A percentile compares a stretch with the other conserved stretches of the same genome.
phyloP scores from a whole-genome alignment of 208 protist genomes.

The Trypanosomatidae sp. region DNA sequence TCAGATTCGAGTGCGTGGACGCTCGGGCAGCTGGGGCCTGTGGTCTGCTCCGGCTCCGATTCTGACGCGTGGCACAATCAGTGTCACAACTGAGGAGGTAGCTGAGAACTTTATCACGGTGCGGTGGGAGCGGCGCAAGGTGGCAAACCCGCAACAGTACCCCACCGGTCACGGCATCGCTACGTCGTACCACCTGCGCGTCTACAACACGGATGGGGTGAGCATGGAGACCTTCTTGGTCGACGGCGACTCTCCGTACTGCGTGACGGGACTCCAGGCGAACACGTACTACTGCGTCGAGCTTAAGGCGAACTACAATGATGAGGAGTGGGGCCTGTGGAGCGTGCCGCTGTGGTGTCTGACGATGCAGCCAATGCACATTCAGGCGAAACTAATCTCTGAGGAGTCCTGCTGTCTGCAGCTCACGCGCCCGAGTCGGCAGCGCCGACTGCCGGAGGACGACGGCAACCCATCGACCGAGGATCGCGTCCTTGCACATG shows the following conservation, averaged over 20 bases:
- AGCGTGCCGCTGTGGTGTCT: slow-evolving; percentile 89
- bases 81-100: slow-evolving; percentile 83
- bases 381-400: slow-evolving; percentile 87
- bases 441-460: slow-evolving; percentile 83
- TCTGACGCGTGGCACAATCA: slow-evolving; percentile 85
- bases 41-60: slow-evolving; percentile 85
- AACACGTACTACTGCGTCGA: slow-evolving; percentile 93
- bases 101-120: slow-evolving; percentile 88
- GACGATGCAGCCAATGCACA: slow-evolving; percentile 85
- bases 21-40: slow-evolving; percentile 84
- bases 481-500: slow-evolving; percentile 32
- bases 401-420: slow-evolving; percentile 87
- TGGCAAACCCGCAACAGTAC: slow-evolving; percentile 79
- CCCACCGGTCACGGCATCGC: slow-evolving; percentile 81
- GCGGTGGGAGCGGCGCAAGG: slow-evolving; percentile 85
- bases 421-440: slow-evolving; percentile 63
- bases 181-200: slow-evolving; percentile 89
- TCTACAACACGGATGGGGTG: slow-evolving; percentile 75
- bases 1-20: slow-evolving; percentile 82
- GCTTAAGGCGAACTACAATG: slow-evolving; percentile 93
- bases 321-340: slow-evolving; percentile 93
- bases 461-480: slow-evolving; percentile 79
- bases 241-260: slow-evolving; percentile 89
- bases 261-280: slow-evolving; percentile 72
- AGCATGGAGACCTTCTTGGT: slow-evolving; percentile 84